Base-by-base conservation (phyloP, 2,329 filamentous ascomycete species). In the Fusarium cicatricum region DNA sequence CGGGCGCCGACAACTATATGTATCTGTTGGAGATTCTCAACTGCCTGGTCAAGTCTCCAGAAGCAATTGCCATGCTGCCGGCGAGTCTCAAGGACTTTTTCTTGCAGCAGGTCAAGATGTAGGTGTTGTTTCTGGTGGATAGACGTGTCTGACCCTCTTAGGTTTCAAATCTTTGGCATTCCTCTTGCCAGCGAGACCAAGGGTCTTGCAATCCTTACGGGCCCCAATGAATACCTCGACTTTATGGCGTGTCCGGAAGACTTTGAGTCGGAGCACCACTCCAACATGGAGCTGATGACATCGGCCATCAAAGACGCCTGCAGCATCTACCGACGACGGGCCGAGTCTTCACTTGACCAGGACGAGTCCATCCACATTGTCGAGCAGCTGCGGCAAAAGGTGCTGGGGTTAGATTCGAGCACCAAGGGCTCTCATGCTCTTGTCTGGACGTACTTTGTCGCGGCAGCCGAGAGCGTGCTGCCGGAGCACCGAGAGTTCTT, bases 371-470 rank as follows among this genome's bases (percentile, higher is more conserved):
- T 66, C 2, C 62, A 70, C 7, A 33, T 69, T 2, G 58, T 77
- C 0, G 73, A 76, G 16, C 59, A 66, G 16, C 55, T 78, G 1
- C 71, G 70, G 1, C 52, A 64, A 11, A 68, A 72, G 3, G 68
- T 77, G 1, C 28, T 58, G 2, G 56, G 56, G 6, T 48, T 78
- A 5, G 62, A 69, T 5, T 56, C 67, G 1, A 48, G 66, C 2
- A 69, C 65, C 1, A 68, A 69, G 4, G 75, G 75, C 2, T 67
- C 70, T 0, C 75, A 78, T 34, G 71, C 74, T 1, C 70, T 78
- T 1, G 75, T 78, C 0, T 78, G 76, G 76, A 65, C 72, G 1
- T 78, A 71, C 45, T 78, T 78, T 26, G 69, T 78, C 1, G 75
- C 74, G 1, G 75, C 74, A 0, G 75, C 75, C 0, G 75, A 78